A percentile compares a stretch with the other conserved stretches of the same genome.
phyloP scores from a whole-genome alignment of 257 asterid genomes.

The Dorcoceras hygrometricum region DNA sequence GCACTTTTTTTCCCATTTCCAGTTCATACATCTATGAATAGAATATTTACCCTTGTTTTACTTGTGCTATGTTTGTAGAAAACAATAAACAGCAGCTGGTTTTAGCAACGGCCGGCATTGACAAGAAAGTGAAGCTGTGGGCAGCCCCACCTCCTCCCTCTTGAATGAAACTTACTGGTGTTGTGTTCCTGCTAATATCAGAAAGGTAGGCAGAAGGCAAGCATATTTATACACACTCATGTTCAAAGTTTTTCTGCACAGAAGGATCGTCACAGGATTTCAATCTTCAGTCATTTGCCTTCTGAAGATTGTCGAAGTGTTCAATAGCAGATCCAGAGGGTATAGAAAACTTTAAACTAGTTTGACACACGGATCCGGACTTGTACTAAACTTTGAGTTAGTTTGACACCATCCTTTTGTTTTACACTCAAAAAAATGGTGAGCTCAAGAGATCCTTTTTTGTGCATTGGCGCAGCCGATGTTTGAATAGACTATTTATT shows the following conservation, averaged over 20 bases:
- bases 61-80: slow-evolving; percentile 41
- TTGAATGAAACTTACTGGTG: background rate
- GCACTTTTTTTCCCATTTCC: background rate
- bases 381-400: background rate
- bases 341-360: no score
- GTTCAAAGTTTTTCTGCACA: background rate
- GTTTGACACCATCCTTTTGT: background rate
- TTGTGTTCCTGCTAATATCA: background rate
- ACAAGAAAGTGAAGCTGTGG: slow-evolving; percentile 97
- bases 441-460: background rate
- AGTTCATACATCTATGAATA: background rate
- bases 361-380: no score
- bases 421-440: background rate
- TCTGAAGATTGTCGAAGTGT: background rate
- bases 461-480: background rate
- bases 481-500: background rate
- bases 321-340: background rate
- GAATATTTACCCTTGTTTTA: background rate
- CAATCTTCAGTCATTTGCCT: background rate
- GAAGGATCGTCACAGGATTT: background rate
- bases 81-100: slow-evolving; percentile 41
- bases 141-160: slow-evolving; percentile 32
- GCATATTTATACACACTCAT: background rate
- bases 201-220: background rate
- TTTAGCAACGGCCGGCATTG: slow-evolving; percentile 76